phyloP scores from a whole-genome alignment of 164 flowering plant species.

The Vitis rupestris region DNA sequence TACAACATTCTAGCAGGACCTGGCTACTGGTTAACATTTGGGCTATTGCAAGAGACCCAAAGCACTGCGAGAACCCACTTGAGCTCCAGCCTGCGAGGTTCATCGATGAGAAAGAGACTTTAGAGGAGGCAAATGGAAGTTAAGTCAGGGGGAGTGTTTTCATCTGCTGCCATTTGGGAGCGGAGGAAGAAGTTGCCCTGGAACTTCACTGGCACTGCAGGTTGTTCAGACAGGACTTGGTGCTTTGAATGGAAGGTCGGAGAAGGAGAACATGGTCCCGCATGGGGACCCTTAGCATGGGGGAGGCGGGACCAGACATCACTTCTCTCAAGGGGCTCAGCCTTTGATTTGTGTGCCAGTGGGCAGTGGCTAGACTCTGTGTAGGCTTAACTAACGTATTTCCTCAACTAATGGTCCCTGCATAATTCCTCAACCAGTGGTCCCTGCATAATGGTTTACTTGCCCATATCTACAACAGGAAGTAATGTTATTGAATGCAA shows the following conservation, averaged over 20 bases:
- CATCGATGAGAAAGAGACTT: constrained; percentile 11
- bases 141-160: constrained; percentile 35
- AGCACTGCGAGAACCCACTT: constrained; percentile 40
- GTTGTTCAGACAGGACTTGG: constrained; percentile 39
- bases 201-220: constrained; percentile 38
- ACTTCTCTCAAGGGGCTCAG: constrained; percentile 30
- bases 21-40: constrained; percentile 42
- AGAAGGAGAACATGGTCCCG: neutral
- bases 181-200: constrained; percentile 61
- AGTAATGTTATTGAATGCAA: no score
- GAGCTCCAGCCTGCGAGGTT: constrained; percentile 59
- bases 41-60: constrained; percentile 47
- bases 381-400: neutral
- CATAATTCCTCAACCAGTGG: no score
- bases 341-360: constrained; percentile 32
- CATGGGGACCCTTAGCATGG: constrained; percentile 32
- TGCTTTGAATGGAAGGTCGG: constrained; percentile 41
- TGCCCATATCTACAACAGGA: no score
- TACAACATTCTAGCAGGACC: constrained; percentile 38
- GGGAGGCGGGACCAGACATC: constrained; percentile 31
- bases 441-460: no score
- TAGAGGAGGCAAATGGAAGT: constrained; percentile 23
- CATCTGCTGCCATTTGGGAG: constrained; percentile 52
- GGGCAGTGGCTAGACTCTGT: constrained; percentile 23
- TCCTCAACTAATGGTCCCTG: no score